A percentile compares a stretch with the other conserved stretches of the same genome.
These are phyloP conservation scores for Globisporangium parvum DNA, from an alignment of 352 stramenopile genomes.

Conservation along the genomic window DNA sequence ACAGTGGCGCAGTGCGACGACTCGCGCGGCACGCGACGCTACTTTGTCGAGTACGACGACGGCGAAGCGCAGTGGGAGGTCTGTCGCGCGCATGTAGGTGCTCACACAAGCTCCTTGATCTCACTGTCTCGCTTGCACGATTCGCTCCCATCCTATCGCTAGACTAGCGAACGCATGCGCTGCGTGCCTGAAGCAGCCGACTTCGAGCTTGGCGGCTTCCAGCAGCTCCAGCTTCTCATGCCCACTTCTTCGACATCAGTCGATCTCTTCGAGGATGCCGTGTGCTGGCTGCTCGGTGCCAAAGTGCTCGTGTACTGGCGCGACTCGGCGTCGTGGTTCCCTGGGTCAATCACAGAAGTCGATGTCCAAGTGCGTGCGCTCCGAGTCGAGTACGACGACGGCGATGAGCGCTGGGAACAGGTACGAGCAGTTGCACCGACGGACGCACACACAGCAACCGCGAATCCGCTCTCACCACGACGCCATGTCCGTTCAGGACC, in stretches of 20 bases:
- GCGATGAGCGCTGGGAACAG: slow-evolving; percentile 39
- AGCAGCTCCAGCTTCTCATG: slow-evolving; percentile 34
- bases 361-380: slow-evolving; percentile 13
- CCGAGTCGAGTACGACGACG: slow-evolving; percentile 42
- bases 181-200: slow-evolving; percentile 7
- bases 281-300: slow-evolving; percentile 4
- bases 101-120: too few relatives aligned
- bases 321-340: slow-evolving; percentile 35
- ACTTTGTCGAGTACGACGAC: slow-evolving; percentile 41
- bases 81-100: not conserved
- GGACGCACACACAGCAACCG: too few relatives aligned
- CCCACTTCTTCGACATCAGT: not conserved
- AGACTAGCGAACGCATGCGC: slow-evolving; percentile 7
- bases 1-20: slow-evolving; percentile 11
- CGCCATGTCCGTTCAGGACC: slow-evolving; percentile 12
- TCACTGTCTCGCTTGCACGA: not conserved
- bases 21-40: not conserved
- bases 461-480: not conserved
- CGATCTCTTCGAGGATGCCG: not conserved
- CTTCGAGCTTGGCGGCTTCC: slow-evolving; percentile 6
- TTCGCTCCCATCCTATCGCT: not conserved
- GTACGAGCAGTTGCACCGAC: slow-evolving; percentile 7
- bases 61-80: slow-evolving; percentile 45
- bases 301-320: slow-evolving; percentile 34
- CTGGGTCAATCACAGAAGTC: slow-evolving; percentile 20